Evolutionary conservation across 2,329 filamentous ascomycete species (phyloP).

Genomic region (Rosellinia necatrix): DNA sequence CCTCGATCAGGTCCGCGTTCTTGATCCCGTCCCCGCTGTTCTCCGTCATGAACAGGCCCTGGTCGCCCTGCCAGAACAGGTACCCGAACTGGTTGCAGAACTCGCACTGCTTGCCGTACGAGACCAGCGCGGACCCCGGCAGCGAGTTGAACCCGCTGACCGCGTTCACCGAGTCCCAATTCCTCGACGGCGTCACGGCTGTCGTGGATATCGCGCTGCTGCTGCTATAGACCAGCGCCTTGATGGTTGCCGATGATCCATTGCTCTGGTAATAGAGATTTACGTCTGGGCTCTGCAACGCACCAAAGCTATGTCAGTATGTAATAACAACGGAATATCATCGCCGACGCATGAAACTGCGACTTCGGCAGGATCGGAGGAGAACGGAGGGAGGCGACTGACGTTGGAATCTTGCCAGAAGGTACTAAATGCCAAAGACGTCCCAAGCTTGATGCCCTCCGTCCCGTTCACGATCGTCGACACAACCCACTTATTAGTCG

Average conservation of each 20-base stretch:
- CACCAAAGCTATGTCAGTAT: conserved; percentile 6
- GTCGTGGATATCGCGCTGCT: conserved; percentile 27
- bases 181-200: conserved; percentile 15
- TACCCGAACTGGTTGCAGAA: conserved; percentile 38
- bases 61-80: conserved; percentile 33
- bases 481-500: conserved; percentile 33
- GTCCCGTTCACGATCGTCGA: conserved; percentile 36
- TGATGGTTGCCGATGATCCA: conserved; percentile 28
- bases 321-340: no score
- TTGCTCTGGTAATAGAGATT: conserved; percentile 35
- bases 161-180: conserved; percentile 31
- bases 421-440: conserved; percentile 16
- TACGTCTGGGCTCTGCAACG: conserved; percentile 25
- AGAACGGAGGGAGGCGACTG: neutral
- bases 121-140: conserved; percentile 31
- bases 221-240: conserved; percentile 28
- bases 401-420: conserved; percentile 16
- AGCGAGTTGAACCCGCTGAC: conserved; percentile 31
- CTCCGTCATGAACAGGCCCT: conserved; percentile 23
- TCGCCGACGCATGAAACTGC: no score
- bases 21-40: conserved; percentile 19
- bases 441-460: conserved; percentile 22
- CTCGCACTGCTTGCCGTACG: conserved; percentile 38
- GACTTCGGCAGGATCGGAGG: neutral
- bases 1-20: conserved; percentile 22